These are phyloP conservation scores for Spinacia oleracea DNA, from an alignment of 179 eudicot species.

Conservation along the genomic window DNA sequence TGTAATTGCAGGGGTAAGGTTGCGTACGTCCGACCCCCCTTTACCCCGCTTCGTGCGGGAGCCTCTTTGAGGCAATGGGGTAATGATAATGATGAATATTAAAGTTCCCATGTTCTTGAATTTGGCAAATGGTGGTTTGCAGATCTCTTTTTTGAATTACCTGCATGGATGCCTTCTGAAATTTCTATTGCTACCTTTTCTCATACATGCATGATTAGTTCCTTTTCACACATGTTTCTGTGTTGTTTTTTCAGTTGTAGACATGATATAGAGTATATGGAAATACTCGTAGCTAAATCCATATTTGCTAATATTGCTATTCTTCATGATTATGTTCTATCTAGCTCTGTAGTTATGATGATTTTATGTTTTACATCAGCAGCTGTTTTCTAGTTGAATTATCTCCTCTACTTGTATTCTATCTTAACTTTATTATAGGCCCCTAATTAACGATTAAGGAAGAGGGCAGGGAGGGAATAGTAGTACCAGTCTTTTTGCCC, in stretches of 20 bases:
- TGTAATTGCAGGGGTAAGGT: too few relatives aligned
- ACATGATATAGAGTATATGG: not conserved
- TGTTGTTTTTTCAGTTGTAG: not conserved
- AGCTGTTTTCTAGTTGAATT: not conserved
- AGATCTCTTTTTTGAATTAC: not conserved
- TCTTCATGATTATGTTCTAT: not conserved
- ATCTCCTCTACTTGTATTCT: not conserved
- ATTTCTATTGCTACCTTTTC: not conserved
- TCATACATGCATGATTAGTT: not conserved
- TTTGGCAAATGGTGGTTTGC: not conserved
- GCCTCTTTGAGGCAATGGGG: too few relatives aligned
- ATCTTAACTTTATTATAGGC: not conserved
- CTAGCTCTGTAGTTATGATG: not conserved
- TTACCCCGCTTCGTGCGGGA: too few relatives aligned
- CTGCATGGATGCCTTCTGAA: not conserved
- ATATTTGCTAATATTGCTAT: not conserved
- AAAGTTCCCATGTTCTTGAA: not conserved
- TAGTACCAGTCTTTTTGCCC: not conserved
- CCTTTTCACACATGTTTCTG: not conserved
- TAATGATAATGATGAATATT: too few relatives aligned
- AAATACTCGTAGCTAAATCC: not conserved
- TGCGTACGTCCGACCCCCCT: too few relatives aligned
- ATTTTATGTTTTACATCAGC: not conserved
- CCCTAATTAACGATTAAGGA: not conserved
- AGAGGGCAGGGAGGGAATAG: not conserved